Evolutionary conservation across 75 land plant genomes (phyloP).

Genomic region (Chamaecyparis obtusa): DNA sequence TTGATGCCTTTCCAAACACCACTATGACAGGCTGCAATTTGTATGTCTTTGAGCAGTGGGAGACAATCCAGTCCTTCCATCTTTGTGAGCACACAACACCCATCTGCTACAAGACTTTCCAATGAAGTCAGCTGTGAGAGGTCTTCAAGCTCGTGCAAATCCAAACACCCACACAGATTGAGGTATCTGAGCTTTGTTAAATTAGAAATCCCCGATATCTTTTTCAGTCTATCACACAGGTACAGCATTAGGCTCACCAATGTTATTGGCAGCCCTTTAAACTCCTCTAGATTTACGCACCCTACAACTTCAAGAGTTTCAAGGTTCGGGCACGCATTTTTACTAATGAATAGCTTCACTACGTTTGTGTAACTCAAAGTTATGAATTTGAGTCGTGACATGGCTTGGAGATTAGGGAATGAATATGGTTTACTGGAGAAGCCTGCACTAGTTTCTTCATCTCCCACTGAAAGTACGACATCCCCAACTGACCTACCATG

Average conservation of each 20-base stretch:
- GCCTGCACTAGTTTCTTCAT: neutral
- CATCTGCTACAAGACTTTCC: neutral
- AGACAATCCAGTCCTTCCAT: neutral
- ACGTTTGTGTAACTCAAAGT: neutral
- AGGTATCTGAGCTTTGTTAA: neutral
- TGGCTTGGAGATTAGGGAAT: too few species aligned
- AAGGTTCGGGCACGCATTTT: neutral
- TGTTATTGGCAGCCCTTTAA: neutral
- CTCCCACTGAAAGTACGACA: neutral
- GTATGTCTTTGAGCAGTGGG: neutral
- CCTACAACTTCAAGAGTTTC: neutral
- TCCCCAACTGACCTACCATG: neutral
- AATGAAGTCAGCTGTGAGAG: neutral
- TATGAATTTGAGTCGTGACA: neutral
- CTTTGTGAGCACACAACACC: slow-evolving; percentile 2
- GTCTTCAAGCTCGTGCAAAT: neutral
- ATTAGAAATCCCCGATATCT: neutral
- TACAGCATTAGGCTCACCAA: neutral
- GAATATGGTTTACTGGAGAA: neutral
- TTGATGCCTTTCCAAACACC: neutral
- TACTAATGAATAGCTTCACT: neutral
- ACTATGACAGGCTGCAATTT: neutral
- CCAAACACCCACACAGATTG: neutral
- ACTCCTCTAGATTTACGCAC: neutral
- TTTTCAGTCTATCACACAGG: neutral